Base-by-base conservation (phyloP, 2,329 filamentous ascomycete species). In the Penicillium griseofulvum region DNA sequence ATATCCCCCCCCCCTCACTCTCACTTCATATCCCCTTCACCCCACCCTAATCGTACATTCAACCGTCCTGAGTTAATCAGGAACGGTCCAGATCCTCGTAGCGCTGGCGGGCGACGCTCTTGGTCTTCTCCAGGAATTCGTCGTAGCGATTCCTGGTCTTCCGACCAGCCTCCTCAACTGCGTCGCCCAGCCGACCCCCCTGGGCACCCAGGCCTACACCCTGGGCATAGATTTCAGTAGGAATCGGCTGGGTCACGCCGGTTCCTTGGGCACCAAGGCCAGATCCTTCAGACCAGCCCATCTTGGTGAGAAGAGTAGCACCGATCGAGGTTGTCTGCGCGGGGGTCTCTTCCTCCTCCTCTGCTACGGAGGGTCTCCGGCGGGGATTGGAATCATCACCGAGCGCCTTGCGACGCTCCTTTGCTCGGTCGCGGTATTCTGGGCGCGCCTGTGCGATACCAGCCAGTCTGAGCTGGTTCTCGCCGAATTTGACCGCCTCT, bases 201-300 rank as follows among this genome's bases (percentile, higher is more conserved):
- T 79, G 74, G 2, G 78, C 78, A 7, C 78, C 78, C 33, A 81
- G 58, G 4, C 78, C 78, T 1, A 81, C 78, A 24, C 78, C 78
- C 52, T 78, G 76, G 5, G 74, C 78, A 60, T 81, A 81, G 11
- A 80, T 68, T 36, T 80, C 76, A 6, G 78, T 78, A 12, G 74
- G 68, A 50, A 81, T 78, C 0, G 78, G 77, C 2, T 72, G 75
- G 0, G 74, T 77, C 63, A 78, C 75, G 19, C 78, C 78, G 1
- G 76, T 77, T 1, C 78, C 78, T 57, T 78, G 72, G 5, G 77
- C 78, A 38, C 78, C 78, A 10, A 81, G 69, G 1, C 78, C 78
- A 48, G 76, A 71, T 0, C 78, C 78, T 5, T 72, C 75, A 2
- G 73, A 74, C 75, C 78, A 80, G 17, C 78, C 78, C 78, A 81